Percentiles rank a stretch among this genome's conserved stretches.
These are phyloP conservation scores for Pistacia atlantica DNA, from an alignment of 345 rosid species.

Conservation along the genomic window DNA sequence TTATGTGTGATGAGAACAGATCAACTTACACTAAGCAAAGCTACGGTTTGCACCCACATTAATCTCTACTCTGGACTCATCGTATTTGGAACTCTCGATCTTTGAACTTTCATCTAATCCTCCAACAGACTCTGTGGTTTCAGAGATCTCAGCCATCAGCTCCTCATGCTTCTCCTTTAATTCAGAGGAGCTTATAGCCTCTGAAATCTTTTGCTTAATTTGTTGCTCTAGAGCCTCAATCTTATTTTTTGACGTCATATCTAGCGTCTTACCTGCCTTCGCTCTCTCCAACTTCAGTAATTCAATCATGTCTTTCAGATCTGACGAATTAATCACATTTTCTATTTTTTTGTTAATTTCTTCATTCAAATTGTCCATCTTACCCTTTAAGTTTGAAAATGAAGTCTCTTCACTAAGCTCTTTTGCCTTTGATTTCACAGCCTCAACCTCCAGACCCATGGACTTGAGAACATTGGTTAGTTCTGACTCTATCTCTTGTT, in stretches of 20 bases:
- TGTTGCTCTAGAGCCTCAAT: slow-evolving; percentile 62
- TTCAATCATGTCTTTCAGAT: slow-evolving; percentile 63
- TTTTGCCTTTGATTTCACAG: slow-evolving; percentile 38
- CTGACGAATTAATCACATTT: slow-evolving; percentile 48
- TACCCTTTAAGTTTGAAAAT: slow-evolving; percentile 35
- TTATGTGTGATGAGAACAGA: not conserved
- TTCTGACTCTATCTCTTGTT: slow-evolving; percentile 59
- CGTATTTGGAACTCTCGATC: slow-evolving; percentile 19
- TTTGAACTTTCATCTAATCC: slow-evolving; percentile 44
- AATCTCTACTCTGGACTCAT: slow-evolving; percentile 49
- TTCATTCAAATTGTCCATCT: slow-evolving; percentile 50
- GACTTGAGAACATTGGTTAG: slow-evolving; percentile 51
- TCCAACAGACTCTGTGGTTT: slow-evolving; percentile 36
- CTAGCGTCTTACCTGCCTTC: slow-evolving; percentile 57
- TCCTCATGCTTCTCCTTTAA: slow-evolving; percentile 58
- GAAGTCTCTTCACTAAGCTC: slow-evolving; percentile 37
- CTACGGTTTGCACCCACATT: slow-evolving; percentile 49
- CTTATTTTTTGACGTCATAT: slow-evolving; percentile 40
- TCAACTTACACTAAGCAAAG: slow-evolving; percentile 49
- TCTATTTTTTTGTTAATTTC: slow-evolving; percentile 60
- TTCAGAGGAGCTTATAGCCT: slow-evolving; percentile 55
- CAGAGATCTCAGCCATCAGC: slow-evolving; percentile 48
- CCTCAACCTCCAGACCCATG: slow-evolving; percentile 56
- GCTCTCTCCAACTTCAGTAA: slow-evolving; percentile 62
- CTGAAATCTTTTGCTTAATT: slow-evolving; percentile 59